Evolutionary conservation across 2,329 filamentous ascomycete genomes (phyloP).

Genomic region (Pseudofabraea citricarpa): DNA sequence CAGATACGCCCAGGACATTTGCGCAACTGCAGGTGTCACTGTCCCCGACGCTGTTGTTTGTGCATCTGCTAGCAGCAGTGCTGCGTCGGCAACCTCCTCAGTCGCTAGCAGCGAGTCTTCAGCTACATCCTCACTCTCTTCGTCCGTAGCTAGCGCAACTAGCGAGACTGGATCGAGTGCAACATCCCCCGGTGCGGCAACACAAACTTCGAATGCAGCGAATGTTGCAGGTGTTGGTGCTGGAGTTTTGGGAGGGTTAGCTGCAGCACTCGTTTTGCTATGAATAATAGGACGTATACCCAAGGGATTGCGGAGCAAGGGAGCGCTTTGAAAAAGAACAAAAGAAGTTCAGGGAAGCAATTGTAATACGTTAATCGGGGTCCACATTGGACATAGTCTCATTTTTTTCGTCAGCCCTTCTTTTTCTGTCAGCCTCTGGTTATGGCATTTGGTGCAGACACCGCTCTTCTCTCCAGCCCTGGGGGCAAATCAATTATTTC

Average conservation of each 20-base stretch:
- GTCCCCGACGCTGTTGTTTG: conserved; percentile 19
- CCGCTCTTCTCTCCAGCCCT: too few species aligned
- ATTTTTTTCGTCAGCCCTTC: too few species aligned
- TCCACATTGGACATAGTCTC: too few species aligned
- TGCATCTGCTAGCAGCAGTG: conserved; percentile 1
- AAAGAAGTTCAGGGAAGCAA: too few species aligned
- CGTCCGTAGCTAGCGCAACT: background rate
- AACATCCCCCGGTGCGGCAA: conserved; percentile 4
- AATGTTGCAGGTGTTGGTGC: conserved; percentile 18
- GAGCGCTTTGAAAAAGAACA: background rate
- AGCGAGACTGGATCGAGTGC: conserved; percentile 4
- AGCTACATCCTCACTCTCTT: background rate
- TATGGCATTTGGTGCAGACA: too few species aligned
- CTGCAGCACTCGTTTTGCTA: conserved; percentile 16
- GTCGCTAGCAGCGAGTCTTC: conserved; percentile 2
- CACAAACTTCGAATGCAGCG: conserved; percentile 13
- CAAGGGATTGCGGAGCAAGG: too few species aligned
- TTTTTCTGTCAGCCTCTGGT: too few species aligned
- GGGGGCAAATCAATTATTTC: too few species aligned
- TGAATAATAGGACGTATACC: conserved; percentile 10
- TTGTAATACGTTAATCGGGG: too few species aligned
- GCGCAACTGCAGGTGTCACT: conserved; percentile 28
- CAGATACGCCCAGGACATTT: conserved; percentile 29
- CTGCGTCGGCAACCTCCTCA: conserved; percentile 4
- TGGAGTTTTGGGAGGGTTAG: conserved; percentile 20